Evolutionary conservation across 1,139 yeast species (phyloP), one percentile per base, ranked within the genome.

Genomic region (Kurtzmaniella quercitrusa): DNA sequence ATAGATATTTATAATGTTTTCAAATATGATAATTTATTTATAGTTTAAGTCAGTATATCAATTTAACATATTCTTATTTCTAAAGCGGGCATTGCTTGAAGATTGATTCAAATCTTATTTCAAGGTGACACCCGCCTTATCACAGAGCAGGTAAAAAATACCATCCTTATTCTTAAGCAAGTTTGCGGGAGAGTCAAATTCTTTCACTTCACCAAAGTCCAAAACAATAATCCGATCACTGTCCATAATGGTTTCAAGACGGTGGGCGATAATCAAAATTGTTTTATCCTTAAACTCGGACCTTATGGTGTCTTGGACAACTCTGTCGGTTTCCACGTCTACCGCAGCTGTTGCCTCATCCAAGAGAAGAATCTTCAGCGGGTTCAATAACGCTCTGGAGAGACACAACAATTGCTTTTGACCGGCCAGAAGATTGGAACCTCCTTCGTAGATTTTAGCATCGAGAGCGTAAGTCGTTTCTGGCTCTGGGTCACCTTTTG

Each of bases 261-360:
- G 50, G 41, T 59, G 63, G 3, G 63, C 63, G 44, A 59, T 57
- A 21, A 61, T 52, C 42, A 59, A 50, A 39, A 59, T 57, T 6
- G 63, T 59, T 43, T 53, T 52, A 39, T 57, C 59, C 33, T 52
- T 54, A 43, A 59, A 59, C 36, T 54, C 59, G 11, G 42, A 40
- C 20, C 61, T 43, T 30, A 59, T 59, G 5, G 63, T 59, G 21
- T 58, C 53, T 42, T 59, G 63, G 20, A 59, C 54, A 33, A 57
- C 54, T 44, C 55, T 55, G 39, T 59, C 63, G 9, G 63, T 59
- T 41, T 57, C 55, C n/a, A 55, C 60, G 43, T 59, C 63, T 21
- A 59, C 63, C 3, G 61, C 52, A 1, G 63, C 61, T 5, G 63
- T 59, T 11, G 63, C 63, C 46, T 59, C 63, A 38, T 59, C 63